Evolutionary conservation across 176 grass and related monocot species (phyloP).

Genomic region (Bromus sterilis): DNA sequence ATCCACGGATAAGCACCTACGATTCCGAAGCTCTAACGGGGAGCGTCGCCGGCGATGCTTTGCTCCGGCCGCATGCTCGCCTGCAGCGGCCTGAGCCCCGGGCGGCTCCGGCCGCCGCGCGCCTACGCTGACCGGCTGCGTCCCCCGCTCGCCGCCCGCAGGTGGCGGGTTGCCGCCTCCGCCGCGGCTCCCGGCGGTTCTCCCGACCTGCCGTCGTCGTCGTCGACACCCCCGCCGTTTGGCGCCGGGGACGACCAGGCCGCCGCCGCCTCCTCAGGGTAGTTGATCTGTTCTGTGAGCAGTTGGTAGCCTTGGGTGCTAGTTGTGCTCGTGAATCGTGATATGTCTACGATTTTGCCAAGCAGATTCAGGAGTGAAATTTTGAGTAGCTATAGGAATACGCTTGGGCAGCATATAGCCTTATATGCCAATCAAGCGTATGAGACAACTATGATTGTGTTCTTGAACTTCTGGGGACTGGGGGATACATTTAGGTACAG

Average conservation of each 20-base stretch:
- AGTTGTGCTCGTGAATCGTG: background rate
- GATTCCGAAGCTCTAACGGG: background rate
- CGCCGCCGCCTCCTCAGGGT: constrained; percentile 29
- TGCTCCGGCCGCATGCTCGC: constrained; percentile 74
- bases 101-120: constrained; percentile 20
- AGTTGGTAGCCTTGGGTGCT: background rate
- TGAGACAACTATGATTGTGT: background rate
- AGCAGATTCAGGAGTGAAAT: background rate
- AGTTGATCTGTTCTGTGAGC: background rate
- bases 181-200: constrained; percentile 41
- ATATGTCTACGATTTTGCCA: background rate
- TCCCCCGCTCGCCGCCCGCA: constrained; percentile 14
- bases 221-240: constrained; percentile 38
- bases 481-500: background rate
- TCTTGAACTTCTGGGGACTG: background rate
- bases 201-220: constrained; percentile 38
- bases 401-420: background rate
- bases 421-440: background rate
- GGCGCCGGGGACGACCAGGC: constrained; percentile 21
- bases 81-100: constrained; percentile 35
- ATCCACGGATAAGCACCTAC: background rate
- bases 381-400: background rate
- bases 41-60: constrained; percentile 51
- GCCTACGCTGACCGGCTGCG: constrained; percentile 27
- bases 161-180: constrained; percentile 52